phyloP scores from a whole-genome alignment of 2,329 filamentous ascomycete species.

The Triangularia verruculosa region DNA sequence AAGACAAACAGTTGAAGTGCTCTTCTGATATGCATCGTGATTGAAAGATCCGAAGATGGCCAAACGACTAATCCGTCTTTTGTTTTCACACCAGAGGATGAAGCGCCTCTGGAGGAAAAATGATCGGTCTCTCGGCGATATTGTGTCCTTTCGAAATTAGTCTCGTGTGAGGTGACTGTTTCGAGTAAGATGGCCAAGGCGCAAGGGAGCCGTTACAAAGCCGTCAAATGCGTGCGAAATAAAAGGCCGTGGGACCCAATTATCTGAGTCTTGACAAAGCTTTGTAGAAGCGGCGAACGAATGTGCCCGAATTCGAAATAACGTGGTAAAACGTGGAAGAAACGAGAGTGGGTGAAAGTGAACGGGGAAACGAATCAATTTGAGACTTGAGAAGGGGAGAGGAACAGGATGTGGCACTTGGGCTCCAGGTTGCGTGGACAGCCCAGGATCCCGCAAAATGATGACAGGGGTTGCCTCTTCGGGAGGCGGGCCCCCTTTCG shows the following conservation, averaged over 20 bases:
- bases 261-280: background rate
- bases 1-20: conserved; percentile 48
- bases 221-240: conserved; percentile 5
- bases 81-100: background rate
- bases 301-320: background rate
- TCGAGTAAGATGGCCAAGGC: conserved; percentile 10
- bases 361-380: conserved; percentile 23
- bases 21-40: conserved; percentile 47
- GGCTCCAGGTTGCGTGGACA: conserved; percentile 10
- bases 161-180: conserved; percentile 4
- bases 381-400: conserved; percentile 7
- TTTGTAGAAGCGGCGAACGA: background rate
- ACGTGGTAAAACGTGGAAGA: conserved; percentile 12
- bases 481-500: conserved; percentile 6
- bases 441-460: conserved; percentile 1
- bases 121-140: background rate
- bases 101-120: background rate
- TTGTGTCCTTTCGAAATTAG: conserved; percentile 5
- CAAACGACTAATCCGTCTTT: background rate
- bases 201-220: conserved; percentile 6
- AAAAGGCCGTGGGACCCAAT: background rate
- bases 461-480: conserved; percentile 6
- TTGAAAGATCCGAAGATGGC: background rate
- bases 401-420: conserved; percentile 5
- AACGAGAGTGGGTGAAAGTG: conserved; percentile 18